phyloP scores from a whole-genome alignment of 2,329 filamentous ascomycete genomes.

The Fusarium subtropicale region DNA sequence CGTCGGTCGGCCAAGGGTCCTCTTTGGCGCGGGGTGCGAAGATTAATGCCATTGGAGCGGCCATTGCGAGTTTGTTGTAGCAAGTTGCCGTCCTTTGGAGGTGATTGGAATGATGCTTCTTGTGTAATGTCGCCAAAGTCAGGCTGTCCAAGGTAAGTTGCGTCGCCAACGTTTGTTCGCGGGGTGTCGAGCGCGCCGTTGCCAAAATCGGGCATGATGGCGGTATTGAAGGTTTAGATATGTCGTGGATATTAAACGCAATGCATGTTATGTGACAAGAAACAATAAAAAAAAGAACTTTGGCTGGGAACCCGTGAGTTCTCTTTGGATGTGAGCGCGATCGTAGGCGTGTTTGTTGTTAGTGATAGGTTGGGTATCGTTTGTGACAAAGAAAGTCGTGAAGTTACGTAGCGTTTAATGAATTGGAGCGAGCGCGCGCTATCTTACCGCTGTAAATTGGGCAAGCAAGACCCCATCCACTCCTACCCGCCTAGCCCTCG shows the following conservation, averaged over 20 bases:
- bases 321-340: slow-evolving; percentile 8
- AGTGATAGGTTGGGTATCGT: slow-evolving; percentile 29
- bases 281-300: slow-evolving; percentile 4
- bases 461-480: slow-evolving; percentile 20
- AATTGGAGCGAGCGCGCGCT: slow-evolving; percentile 44
- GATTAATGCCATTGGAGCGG: slow-evolving; percentile 64
- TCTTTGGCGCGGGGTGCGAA: slow-evolving; percentile 79
- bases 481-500: slow-evolving; percentile 35
- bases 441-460: slow-evolving; percentile 36
- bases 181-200: slow-evolving; percentile 81
- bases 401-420: slow-evolving; percentile 31
- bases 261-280: slow-evolving; percentile 37
- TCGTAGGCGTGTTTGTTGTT: slow-evolving; percentile 38
- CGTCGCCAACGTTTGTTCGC: slow-evolving; percentile 84
- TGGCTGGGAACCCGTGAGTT: not conserved
- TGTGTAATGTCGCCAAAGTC: slow-evolving; percentile 84
- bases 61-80: slow-evolving; percentile 79
- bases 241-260: slow-evolving; percentile 27
- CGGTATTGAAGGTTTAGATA: slow-evolving; percentile 36
- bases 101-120: slow-evolving; percentile 87
- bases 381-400: slow-evolving; percentile 38
- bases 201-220: slow-evolving; percentile 71
- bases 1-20: slow-evolving; percentile 77
- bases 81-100: slow-evolving; percentile 75
- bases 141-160: slow-evolving; percentile 79